phyloP scores from a whole-genome alignment of 495 filamentous ascomycete species.

The Trichoderma virens region DNA sequence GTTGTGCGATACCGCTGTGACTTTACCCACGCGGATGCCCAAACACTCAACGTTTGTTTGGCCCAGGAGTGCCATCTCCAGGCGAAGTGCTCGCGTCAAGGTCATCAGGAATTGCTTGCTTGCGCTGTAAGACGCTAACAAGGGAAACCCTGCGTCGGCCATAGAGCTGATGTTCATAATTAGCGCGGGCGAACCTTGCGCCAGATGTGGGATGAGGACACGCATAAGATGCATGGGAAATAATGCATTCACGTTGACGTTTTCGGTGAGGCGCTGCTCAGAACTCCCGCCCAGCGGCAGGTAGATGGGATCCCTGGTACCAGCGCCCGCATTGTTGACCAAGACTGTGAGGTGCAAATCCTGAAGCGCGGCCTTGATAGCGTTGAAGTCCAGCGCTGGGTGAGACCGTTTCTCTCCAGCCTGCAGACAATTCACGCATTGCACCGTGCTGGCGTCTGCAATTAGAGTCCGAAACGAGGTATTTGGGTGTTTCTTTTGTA shows the following conservation, averaged over 20 bases:
- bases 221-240: conserved; percentile 17
- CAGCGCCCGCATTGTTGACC: conserved; percentile 21
- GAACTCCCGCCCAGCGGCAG: conserved; percentile 5
- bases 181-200: conserved; percentile 17
- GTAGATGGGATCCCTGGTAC: background rate
- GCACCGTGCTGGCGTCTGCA: conserved; percentile 17
- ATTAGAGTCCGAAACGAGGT: conserved; percentile 21
- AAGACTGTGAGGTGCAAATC: conserved; percentile 26
- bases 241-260: conserved; percentile 15
- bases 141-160: conserved; percentile 19
- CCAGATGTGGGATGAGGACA: conserved; percentile 16
- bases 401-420: background rate
- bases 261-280: conserved; percentile 6
- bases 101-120: conserved; percentile 17
- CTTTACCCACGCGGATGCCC: conserved; percentile 17
- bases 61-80: conserved; percentile 12
- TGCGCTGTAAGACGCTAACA: conserved; percentile 20
- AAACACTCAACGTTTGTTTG: conserved; percentile 19
- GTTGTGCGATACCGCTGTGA: conserved; percentile 17
- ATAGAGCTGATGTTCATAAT: conserved; percentile 20
- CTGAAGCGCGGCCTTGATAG: conserved; percentile 16
- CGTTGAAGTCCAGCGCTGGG: conserved; percentile 2
- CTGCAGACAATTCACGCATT: background rate
- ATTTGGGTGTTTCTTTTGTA: conserved; percentile 25
- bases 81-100: conserved; percentile 13